A percentile compares a stretch with the other conserved stretches of the same genome.
Evolutionary conservation across 2,329 filamentous ascomycete species (phyloP).

Genomic region (Fusarium nisikadoi): DNA sequence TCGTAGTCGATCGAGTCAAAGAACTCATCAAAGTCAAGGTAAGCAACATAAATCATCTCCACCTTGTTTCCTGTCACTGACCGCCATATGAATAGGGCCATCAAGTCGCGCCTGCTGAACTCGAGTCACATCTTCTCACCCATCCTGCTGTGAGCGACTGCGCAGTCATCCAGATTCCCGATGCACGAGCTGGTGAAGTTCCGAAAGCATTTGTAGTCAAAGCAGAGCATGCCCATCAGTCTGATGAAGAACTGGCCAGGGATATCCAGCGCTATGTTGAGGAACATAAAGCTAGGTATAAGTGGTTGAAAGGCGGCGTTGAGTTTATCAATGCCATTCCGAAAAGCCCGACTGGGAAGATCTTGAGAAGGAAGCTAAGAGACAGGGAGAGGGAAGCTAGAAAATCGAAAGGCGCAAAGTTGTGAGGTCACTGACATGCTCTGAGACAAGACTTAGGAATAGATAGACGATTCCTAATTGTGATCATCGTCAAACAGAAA

Average conservation of each 20-base stretch:
- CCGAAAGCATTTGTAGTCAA: conserved; percentile 71
- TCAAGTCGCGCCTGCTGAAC: conserved; percentile 82
- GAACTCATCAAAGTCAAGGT: conserved; percentile 77
- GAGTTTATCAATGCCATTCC: conserved; percentile 74
- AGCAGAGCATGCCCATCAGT: conserved; percentile 53
- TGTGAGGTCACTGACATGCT: background rate
- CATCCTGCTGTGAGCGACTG: conserved; percentile 78
- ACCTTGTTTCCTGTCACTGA: too few relatives aligned
- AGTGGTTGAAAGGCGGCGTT: conserved; percentile 71
- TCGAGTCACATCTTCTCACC: conserved; percentile 78
- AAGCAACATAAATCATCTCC: too few relatives aligned
- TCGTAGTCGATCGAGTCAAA: conserved; percentile 80
- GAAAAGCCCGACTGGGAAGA: conserved; percentile 80
- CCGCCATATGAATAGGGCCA: conserved; percentile 61
- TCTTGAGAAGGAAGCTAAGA: conserved; percentile 47
- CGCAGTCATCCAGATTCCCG: conserved; percentile 78
- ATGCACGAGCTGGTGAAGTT: conserved; percentile 67
- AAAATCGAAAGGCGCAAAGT: background rate
- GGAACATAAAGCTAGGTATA: conserved; percentile 73
- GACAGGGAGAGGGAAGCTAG: conserved; percentile 1
- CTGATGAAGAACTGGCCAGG: conserved; percentile 59
- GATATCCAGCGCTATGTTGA: conserved; percentile 69
- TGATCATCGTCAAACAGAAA: background rate
- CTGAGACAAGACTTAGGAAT: fast-evolving
- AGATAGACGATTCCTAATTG: fast-evolving